These are phyloP conservation scores for Endotrypanum monterogeii DNA, from an alignment of 208 protist genomes.

Conservation along the genomic window DNA sequence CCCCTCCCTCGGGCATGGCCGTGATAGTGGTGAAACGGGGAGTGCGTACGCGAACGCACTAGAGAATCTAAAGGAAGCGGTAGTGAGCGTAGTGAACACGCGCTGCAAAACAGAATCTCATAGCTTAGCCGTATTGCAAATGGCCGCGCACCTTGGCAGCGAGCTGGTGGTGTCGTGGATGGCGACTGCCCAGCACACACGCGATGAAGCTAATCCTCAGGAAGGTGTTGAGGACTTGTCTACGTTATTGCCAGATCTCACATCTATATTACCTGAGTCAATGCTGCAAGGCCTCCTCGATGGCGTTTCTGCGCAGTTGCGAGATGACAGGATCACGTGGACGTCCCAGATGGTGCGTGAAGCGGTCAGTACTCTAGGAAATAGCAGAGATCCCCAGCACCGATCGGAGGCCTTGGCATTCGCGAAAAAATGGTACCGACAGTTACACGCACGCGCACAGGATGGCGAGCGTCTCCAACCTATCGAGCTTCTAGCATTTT, in stretches of 20 bases:
- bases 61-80: conserved; percentile 1
- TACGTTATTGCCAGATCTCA: conserved; percentile 1
- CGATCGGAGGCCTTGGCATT: conserved; percentile 7
- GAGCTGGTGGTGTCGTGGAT: conserved; percentile 9
- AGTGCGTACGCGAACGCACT: not conserved
- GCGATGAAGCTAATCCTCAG: not conserved
- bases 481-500: conserved; percentile 29
- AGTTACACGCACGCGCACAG: conserved; percentile 19
- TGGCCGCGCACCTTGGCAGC: not conserved
- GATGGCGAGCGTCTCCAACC: conserved; percentile 15
- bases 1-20: not conserved
- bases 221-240: not conserved
- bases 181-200: not conserved
- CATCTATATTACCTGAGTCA: not conserved
- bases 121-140: not conserved
- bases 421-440: conserved; percentile 24
- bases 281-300: conserved; percentile 5
- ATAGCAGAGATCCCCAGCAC: conserved; percentile 21
- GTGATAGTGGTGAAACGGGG: not conserved
- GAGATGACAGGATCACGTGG: conserved; percentile 13
- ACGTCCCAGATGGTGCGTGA: conserved; percentile 18
- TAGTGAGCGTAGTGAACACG: conserved; percentile 15
- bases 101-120: not conserved
- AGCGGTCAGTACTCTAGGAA: conserved; percentile 1
- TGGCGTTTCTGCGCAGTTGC: conserved; percentile 7